These are phyloP conservation scores for Spathaspora passalidarum DNA, from an alignment of 805 yeast species.

Conservation along the genomic window DNA sequence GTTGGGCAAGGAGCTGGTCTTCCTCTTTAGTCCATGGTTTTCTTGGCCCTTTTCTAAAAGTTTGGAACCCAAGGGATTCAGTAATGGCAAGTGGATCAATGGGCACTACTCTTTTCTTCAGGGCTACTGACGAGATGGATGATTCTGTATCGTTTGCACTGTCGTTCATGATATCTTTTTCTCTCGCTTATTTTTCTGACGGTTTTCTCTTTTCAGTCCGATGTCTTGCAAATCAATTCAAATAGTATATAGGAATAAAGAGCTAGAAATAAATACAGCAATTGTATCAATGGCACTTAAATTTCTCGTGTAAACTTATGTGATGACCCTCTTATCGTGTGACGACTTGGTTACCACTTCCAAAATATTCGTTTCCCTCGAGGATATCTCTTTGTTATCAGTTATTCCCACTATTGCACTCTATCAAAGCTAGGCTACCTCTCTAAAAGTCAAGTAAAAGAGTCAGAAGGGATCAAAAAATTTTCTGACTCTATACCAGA, in stretches of 20 bases:
- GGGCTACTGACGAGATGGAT: conserved; percentile 1
- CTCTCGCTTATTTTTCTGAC: not conserved
- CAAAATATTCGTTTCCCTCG: not conserved
- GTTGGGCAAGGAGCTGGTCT: conserved; percentile 48
- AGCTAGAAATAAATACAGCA: too few species aligned
- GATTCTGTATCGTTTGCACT: not conserved
- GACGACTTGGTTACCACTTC: too few species aligned
- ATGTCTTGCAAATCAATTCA: too few species aligned
- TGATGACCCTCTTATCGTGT: too few species aligned
- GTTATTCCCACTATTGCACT: not conserved
- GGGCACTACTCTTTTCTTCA: conserved; percentile 17
- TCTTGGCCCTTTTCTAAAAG: conserved; percentile 60
- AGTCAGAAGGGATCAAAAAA: not conserved
- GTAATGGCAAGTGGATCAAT: conserved; percentile 59
- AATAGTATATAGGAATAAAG: not conserved
- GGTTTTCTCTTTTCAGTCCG: not conserved
- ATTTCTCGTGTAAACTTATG: too few species aligned
- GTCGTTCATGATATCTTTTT: conserved; percentile 1
- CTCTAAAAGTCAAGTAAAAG: not conserved
- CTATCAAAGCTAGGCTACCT: not conserved
- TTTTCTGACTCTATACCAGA: not conserved
- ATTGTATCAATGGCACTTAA: too few species aligned
- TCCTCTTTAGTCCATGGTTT: conserved; percentile 77
- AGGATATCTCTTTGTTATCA: not conserved
- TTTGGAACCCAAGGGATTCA: conserved; percentile 70